A percentile compares a stretch with the other conserved stretches of the same genome.
Conservation (phyloP, 805 yeast genomes). For the Schizosaccharomyces lindneri region DNA sequence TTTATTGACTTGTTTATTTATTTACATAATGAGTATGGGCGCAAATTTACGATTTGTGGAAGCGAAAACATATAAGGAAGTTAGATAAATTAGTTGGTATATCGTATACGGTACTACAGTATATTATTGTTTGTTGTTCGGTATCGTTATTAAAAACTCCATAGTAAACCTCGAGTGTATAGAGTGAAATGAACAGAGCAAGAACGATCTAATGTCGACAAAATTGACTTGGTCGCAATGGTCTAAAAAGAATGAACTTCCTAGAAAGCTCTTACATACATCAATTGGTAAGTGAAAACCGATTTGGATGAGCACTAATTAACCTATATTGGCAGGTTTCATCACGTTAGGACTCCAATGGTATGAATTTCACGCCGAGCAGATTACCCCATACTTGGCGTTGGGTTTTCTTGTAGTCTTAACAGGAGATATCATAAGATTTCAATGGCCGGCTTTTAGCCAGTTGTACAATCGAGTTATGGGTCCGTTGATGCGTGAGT, state of each 20-base stretch:
- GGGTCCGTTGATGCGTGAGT: slow-evolving; percentile 68
- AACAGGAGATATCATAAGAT: slow-evolving; percentile 40
- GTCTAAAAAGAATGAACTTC: slow-evolving; percentile 51
- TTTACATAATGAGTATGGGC: too few species aligned
- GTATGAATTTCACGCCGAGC: slow-evolving; percentile 27
- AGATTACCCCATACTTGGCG: slow-evolving; percentile 35
- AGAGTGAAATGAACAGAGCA: background rate
- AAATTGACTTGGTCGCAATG: background rate
- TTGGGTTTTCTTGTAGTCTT: slow-evolving; percentile 32
- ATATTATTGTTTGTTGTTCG: background rate
- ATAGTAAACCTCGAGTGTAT: background rate
- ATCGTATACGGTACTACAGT: too few species aligned
- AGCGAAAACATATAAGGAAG: too few species aligned
- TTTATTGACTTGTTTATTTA: too few species aligned
- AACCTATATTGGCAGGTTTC: slow-evolving; percentile 24
- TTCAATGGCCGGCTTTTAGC: slow-evolving; percentile 38
- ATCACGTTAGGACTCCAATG: slow-evolving; percentile 52
- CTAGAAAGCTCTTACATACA: slow-evolving; percentile 69
- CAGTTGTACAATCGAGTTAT: slow-evolving; percentile 35
- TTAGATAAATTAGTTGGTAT: too few species aligned
- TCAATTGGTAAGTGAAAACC: slow-evolving; percentile 22
- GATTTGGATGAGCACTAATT: background rate
- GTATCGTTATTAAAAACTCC: background rate
- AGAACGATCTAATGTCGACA: background rate
- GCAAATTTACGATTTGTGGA: too few species aligned